Percentiles rank a stretch among this genome's conserved stretches.
Evolutionary conservation across 805 yeast species (phyloP).

Genomic region (Saturnispora quitensis): DNA sequence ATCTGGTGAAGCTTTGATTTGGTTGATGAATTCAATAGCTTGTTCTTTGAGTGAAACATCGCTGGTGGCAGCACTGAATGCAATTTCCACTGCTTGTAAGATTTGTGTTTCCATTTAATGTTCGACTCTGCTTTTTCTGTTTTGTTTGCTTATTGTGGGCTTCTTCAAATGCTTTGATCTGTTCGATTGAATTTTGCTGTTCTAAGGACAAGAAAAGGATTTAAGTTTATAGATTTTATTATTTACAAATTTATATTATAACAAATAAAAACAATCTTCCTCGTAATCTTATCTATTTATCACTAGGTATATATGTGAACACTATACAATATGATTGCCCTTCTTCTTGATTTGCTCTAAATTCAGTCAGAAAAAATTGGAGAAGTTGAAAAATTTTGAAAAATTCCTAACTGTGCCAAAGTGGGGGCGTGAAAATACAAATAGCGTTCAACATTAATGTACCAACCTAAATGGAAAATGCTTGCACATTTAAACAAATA

Average conservation of each 20-base stretch:
- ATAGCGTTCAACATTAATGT: background rate
- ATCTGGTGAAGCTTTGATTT: constrained; percentile 43
- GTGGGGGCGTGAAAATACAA: background rate
- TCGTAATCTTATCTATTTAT: background rate
- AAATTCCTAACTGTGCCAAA: background rate
- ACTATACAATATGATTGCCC: background rate
- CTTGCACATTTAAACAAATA: background rate
- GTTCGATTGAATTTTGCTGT: background rate
- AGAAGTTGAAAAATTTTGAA: background rate
- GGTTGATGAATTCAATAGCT: constrained; percentile 45
- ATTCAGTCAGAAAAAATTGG: background rate
- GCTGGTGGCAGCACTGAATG: constrained; percentile 54
- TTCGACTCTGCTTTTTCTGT: too few relatives aligned
- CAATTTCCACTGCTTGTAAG: constrained; percentile 81
- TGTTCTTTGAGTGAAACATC: constrained; percentile 54
- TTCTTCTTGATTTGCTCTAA: background rate
- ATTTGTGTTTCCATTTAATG: constrained; percentile 44
- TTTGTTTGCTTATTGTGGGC: background rate
- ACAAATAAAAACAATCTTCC: background rate
- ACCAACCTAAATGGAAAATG: background rate
- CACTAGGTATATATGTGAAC: background rate
- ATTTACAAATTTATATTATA: too few relatives aligned
- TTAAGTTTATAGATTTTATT: too few relatives aligned
- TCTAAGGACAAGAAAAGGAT: background rate
- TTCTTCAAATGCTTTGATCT: background rate